Base-by-base conservation (phyloP, 768 basidiomycete species). In the Suillus alpinus region DNA sequence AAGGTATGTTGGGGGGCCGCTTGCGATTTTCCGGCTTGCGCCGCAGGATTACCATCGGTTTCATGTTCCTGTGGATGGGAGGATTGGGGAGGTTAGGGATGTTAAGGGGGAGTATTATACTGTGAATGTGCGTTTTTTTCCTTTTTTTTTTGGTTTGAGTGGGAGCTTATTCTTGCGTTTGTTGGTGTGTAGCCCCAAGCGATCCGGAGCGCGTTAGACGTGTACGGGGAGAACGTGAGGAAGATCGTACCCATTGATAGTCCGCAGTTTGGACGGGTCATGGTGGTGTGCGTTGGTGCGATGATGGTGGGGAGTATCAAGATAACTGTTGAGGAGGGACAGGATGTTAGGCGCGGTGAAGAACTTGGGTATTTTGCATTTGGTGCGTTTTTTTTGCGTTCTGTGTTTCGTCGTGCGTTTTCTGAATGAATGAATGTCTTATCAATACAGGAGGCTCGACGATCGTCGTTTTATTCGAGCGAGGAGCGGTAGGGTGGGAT, bases 1-100 rank as follows among this genome's bases (percentile, higher is more conserved):
- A 5, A 81, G 82, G 41, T 98, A 90, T 68, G 75, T 77, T 1
- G 92, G 91, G 9, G 96, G 97, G 6, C 87, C 90, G 0, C 68
- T 99, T 56, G 92, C 83, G 9, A 97, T 97, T 59, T 98, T 98
- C 77, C 80, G 95, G 18, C 78, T 97, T 20, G 95, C 95, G 1
- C 95, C 95, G 0, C 91, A 95, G 75, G 95, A 98, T 67, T 98
- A 98, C 68, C 95, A 98, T 73, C 89, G 95, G 1, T 97, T 95
- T 82, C 92, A 93, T 71, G 85, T 85, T 0, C 92, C 93, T 0
- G 91, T 95, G 23, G 91, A 92, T 62, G 94, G 95, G 0, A 84
- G 72, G 40, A 84, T 98, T 32, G 95, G 95, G 18, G 79, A 79
- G 37, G 93, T 95, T 86, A 86, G 84, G 6, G 83, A 90, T 68